phyloP scores from a whole-genome alignment of 163 green algal species.

The Chlorella variabilis region DNA sequence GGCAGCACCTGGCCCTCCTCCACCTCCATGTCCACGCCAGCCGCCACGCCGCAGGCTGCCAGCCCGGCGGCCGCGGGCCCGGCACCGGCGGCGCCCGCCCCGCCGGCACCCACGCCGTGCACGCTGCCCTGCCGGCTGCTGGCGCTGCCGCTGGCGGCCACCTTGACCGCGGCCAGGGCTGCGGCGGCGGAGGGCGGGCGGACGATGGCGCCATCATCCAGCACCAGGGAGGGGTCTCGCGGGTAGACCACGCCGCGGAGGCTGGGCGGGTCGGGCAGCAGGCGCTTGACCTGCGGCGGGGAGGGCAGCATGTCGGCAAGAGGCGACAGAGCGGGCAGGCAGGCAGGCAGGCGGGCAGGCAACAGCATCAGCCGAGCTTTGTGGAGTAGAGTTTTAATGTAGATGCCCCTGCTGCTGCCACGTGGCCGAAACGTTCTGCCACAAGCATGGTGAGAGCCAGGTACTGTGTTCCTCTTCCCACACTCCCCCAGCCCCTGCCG shows the following conservation, averaged over 20 bases:
- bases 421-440: too few relatives aligned
- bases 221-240: slow-evolving; percentile 1
- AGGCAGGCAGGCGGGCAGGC: neutral
- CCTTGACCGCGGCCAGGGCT: neutral
- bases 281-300: slow-evolving; percentile 39
- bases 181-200: slow-evolving; percentile 3
- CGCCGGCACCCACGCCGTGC: neutral
- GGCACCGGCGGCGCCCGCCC: neutral
- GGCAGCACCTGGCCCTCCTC: neutral
- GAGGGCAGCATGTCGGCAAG: neutral
- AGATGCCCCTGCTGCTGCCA: too few relatives aligned
- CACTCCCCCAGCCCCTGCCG: too few relatives aligned
- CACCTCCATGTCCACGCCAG: neutral
- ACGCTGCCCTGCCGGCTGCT: neutral
- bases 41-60: neutral
- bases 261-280: slow-evolving; percentile 41
- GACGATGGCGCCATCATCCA: slow-evolving; percentile 24
- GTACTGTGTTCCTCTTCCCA: too few relatives aligned
- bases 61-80: neutral
- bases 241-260: slow-evolving; percentile 12
- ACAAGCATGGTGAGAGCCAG: too few relatives aligned
- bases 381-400: too few relatives aligned
- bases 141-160: neutral
- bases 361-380: too few relatives aligned
- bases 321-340: too few relatives aligned